Evolutionary conservation across 2,329 filamentous ascomycete genomes (phyloP).

Genomic region (Apiospora arundinis): DNA sequence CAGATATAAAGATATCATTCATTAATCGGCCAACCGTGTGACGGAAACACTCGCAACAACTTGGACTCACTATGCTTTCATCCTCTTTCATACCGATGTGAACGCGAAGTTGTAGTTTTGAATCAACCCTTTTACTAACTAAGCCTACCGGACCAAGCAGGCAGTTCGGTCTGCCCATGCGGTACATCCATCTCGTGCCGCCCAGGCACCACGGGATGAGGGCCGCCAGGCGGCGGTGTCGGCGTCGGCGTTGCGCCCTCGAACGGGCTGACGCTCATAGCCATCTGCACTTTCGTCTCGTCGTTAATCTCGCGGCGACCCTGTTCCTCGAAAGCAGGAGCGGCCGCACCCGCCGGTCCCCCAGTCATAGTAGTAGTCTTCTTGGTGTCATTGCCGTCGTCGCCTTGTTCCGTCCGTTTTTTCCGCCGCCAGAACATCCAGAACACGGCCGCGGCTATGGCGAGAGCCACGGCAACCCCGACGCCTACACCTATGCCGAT

Average conservation of each 20-base stretch:
- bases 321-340: neutral
- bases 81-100: no score
- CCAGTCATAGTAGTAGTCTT: no score
- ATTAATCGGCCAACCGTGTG: no score
- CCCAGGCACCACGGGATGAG: neutral
- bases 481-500: conserved; percentile 28
- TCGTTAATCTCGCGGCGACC: neutral
- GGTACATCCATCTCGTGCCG: conserved; percentile 10
- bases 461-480: conserved; percentile 24
- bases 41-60: no score
- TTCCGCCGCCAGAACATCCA: conserved; percentile 27
- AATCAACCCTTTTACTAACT: no score
- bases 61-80: no score
- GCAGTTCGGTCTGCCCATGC: neutral
- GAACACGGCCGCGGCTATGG: conserved; percentile 9
- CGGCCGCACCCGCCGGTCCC: no score
- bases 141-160: neutral
- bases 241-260: neutral
- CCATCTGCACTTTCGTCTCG: no score
- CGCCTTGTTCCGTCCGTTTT: neutral
- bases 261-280: no score
- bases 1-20: no score
- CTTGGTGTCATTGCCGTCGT: no score
- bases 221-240: neutral
- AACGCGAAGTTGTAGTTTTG: no score